These are phyloP conservation scores for Dactylellina haptotyla DNA, from an alignment of 2,329 filamentous ascomycete species.

Conservation along the genomic window DNA sequence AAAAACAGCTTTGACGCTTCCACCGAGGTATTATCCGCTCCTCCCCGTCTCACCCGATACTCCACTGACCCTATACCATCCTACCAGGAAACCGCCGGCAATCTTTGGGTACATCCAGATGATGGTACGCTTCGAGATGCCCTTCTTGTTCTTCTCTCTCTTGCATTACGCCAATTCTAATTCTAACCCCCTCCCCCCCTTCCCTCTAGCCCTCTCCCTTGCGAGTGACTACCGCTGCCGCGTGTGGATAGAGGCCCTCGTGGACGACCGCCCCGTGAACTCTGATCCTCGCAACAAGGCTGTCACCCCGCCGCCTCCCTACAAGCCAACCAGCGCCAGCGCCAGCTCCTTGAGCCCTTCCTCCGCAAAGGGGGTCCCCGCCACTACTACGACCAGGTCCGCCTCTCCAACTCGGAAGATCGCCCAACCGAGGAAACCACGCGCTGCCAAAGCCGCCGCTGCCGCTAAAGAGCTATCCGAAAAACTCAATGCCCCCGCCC, in stretches of 20 bases:
- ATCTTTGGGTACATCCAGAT: slow-evolving; percentile 91
- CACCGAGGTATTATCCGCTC: slow-evolving; percentile 68
- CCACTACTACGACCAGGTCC: slow-evolving; percentile 71
- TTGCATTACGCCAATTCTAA: not conserved
- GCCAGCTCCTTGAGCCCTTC: slow-evolving; percentile 58
- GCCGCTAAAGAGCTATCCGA: slow-evolving; percentile 66
- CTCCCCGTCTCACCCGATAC: slow-evolving; percentile 62
- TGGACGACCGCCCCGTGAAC: slow-evolving; percentile 83
- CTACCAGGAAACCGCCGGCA: slow-evolving; percentile 75
- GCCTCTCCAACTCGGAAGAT: slow-evolving; percentile 67
- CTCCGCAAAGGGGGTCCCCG: slow-evolving; percentile 64
- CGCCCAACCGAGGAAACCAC: slow-evolving; percentile 65
- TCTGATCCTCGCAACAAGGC: slow-evolving; percentile 71
- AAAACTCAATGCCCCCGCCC: slow-evolving; percentile 67
- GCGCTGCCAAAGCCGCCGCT: slow-evolving; percentile 63
- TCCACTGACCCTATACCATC: not conserved
- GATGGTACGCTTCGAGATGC: slow-evolving; percentile 65
- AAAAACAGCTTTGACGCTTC: slow-evolving; percentile 81
- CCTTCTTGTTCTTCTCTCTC: slow-evolving; percentile 47
- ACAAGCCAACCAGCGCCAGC: slow-evolving; percentile 54
- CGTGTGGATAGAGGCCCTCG: slow-evolving; percentile 88
- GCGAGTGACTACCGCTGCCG: slow-evolving; percentile 80
- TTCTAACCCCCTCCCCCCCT: not conserved
- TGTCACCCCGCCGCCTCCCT: slow-evolving; percentile 81
- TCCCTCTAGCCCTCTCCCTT: slow-evolving; percentile 75